Conservation (phyloP, 805 yeast species). For the Candida ponderosae region DNA sequence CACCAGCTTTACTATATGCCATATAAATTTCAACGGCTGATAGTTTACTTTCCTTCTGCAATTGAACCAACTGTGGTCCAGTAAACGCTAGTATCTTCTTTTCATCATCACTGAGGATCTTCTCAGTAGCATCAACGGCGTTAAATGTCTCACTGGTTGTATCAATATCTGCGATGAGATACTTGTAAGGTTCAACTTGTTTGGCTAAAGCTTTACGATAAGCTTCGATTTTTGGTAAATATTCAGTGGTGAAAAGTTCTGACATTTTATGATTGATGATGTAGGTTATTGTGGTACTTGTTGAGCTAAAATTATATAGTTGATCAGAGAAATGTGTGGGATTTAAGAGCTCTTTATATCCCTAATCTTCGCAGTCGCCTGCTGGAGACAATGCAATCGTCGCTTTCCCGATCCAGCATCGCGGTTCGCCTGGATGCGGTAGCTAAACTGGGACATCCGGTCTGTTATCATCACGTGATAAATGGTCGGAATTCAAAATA, state of each 20-base stretch:
- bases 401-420: too few relatives aligned
- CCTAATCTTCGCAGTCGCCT: too few relatives aligned
- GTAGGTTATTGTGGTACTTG: too few relatives aligned
- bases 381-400: too few relatives aligned
- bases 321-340: too few relatives aligned
- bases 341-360: too few relatives aligned
- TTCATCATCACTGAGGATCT: conserved; percentile 12
- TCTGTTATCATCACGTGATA: too few relatives aligned
- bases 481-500: too few relatives aligned
- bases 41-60: conserved; percentile 24
- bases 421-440: too few relatives aligned
- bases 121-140: conserved; percentile 12
- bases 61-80: conserved; percentile 11
- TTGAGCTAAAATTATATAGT: too few relatives aligned
- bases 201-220: conserved; percentile 10
- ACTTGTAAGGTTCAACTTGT: conserved; percentile 14
- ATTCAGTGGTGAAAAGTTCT: background rate
- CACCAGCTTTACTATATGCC: conserved; percentile 52
- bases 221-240: conserved; percentile 14
- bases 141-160: conserved; percentile 13
- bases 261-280: background rate
- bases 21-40: conserved; percentile 33
- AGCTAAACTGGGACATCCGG: too few relatives aligned
- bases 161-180: conserved; percentile 10
- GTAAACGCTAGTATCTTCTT: conserved; percentile 11